Evolutionary conservation across 2,329 filamentous ascomycete genomes (phyloP).

Genomic region (Paramyrothecium roridum): DNA sequence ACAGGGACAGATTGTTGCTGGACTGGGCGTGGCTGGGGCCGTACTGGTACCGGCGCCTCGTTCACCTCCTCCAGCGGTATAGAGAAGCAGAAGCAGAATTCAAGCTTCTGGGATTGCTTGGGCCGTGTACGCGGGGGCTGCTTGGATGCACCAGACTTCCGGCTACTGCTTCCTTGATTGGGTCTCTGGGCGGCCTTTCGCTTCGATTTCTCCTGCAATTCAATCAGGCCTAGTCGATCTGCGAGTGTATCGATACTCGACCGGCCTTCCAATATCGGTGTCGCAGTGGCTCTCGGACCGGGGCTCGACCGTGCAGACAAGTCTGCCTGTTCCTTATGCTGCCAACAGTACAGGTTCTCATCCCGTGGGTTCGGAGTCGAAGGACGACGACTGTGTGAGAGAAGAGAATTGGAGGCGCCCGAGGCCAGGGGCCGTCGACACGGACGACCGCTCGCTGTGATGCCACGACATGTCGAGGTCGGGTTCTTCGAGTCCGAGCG

Average conservation of each 20-base stretch:
- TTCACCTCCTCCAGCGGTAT: slow-evolving; percentile 42
- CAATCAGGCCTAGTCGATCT: slow-evolving; percentile 72
- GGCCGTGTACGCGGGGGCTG: slow-evolving; percentile 10
- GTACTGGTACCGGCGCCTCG: slow-evolving; percentile 29
- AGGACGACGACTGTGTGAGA: slow-evolving; percentile 15
- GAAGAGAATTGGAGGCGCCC: slow-evolving; percentile 13
- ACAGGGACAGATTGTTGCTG: slow-evolving; percentile 28
- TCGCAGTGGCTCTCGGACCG: slow-evolving; percentile 36
- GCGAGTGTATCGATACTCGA: slow-evolving; percentile 86
- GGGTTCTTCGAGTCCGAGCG: slow-evolving; percentile 85
- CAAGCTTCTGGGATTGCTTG: slow-evolving; percentile 24
- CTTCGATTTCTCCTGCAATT: slow-evolving; percentile 49
- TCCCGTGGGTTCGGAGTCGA: slow-evolving; percentile 46
- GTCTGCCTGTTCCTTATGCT: slow-evolving; percentile 84
- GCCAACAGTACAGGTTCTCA: slow-evolving; percentile 81
- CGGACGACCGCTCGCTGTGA: slow-evolving; percentile 77
- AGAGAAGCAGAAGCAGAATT: slow-evolving; percentile 52
- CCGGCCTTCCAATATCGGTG: slow-evolving; percentile 59
- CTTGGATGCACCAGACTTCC: slow-evolving; percentile 1
- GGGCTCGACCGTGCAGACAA: slow-evolving; percentile 42
- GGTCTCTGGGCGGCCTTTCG: slow-evolving; percentile 9
- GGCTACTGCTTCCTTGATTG: slow-evolving; percentile 20
- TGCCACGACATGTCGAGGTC: slow-evolving; percentile 79
- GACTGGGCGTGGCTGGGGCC: slow-evolving; percentile 44
- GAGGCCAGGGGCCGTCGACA: slow-evolving; percentile 70